Base-by-base conservation (phyloP, 2,329 filamentous ascomycete species). In the Aspergillus floridensis region DNA sequence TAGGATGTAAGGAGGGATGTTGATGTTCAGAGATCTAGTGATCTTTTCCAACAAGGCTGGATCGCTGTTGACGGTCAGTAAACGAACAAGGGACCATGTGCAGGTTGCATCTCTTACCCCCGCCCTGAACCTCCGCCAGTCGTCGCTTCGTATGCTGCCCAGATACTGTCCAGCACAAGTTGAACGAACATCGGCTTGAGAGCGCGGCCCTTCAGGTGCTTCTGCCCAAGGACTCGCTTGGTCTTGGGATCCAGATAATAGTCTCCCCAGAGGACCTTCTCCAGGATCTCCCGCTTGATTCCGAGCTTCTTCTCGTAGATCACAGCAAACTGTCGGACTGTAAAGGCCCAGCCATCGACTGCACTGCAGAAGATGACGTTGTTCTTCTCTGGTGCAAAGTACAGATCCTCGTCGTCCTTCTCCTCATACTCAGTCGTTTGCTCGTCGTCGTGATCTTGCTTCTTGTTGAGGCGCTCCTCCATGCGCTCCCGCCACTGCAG, bases 311-410 rank as follows among this genome's bases (percentile, higher is more conserved):
- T 96, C 77, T 98, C 93, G 72, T 98, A 99, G 29, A 98, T 80
- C 41, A 86, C 86, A 19, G 95, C 93, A 73, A 99, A 99, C 70
- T 99, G 95, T 53, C 92, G 86, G 53, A 96, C 88, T 0, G 95
- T 99, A 70, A 99, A 99, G 2, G 95, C 95, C 95, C 95, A 99
- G n/a, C 95, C 95, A 72, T 99, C 95, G 58, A 96, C 89, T 60
- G 95, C 95, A 73, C 93, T 98, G 79, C 92, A 92, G 75, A 99
- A 99, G 64, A 99, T 98, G 74, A 99, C 95, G 71, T 99, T 99
- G 76, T 97, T 97, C 77, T 93, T 96, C 72, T 99, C 95, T 0
- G 95, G 95, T 0, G 95, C 92, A 77, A 99, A 99, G 75, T 99
- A 99, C 26, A 99, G 88, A 74, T 97, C 93, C 74, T 98, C 93